Evolutionary conservation across 78 protist species (phyloP), one percentile per base, ranked within the genome.

Genomic region (Cyanophora paradoxa): DNA sequence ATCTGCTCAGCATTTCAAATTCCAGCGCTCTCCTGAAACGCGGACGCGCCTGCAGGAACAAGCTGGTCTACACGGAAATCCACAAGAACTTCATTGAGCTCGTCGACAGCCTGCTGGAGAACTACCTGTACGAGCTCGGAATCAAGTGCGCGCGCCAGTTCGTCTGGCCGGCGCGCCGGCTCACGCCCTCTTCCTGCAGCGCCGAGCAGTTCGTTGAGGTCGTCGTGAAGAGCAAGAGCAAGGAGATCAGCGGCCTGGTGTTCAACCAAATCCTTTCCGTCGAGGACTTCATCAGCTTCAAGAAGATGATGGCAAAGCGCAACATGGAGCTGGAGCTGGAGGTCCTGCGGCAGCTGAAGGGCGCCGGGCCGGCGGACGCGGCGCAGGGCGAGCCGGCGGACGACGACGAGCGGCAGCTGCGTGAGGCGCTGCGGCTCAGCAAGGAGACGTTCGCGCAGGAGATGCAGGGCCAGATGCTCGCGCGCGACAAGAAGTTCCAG

Each of bases 251-350:
- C 30, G 3, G 1, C 6, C 2, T 52, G 7, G 76, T 78, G 34
- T 6, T 26, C 22, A 76, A 78, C 69, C 62, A 70, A 24, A 2
- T 79, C 34, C 42, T 79, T 13, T 61, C 76, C 39, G 24, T 79
- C 52, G 83, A 79, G 44, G 83, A 79, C 59, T 79, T 70, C 56
- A 13, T 22, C 46, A 7, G 72, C 36, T 79, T 79, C 77, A 48
- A 72, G 48, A 11, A 72, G 65, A 33, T 79, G 67, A 79, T 79
- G 83, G 76, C 28, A 24, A n/a, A 37, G 62, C 50, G 75, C 34
- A 79, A 79, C 69, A 8, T 56, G 24, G 78, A 69, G 33, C 69
- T 79, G 13, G 83, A 79, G 56, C 40, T 57, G 10, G 78, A 71
- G 74, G 65, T 70, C 30, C 1, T 79, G 69, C 0, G 33, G 41